Conservation (phyloP, 2,329 filamentous ascomycete species). For the Xylariaceae sp. region DNA sequence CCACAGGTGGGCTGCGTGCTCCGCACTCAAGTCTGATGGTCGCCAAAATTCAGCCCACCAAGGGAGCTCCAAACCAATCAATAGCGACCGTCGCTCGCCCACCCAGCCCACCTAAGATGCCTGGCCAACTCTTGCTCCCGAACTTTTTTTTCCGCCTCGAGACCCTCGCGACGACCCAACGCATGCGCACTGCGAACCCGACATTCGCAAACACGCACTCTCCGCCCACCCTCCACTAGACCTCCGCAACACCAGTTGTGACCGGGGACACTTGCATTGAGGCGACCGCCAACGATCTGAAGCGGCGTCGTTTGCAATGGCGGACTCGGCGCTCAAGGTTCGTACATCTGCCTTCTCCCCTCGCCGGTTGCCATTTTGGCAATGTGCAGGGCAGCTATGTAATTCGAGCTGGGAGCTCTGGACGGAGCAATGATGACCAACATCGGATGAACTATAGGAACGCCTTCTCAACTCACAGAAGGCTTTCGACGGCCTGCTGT, state of each 20-base stretch:
- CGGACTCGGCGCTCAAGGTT: slow-evolving; percentile 46
- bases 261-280: not conserved
- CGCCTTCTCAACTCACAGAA: slow-evolving; percentile 58
- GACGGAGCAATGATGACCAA: slow-evolving; percentile 20
- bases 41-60: slow-evolving; percentile 17
- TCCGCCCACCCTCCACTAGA: not conserved
- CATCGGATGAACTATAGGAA: slow-evolving; percentile 38
- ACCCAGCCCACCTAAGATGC: slow-evolving; percentile 4
- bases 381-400: not conserved
- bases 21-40: slow-evolving; percentile 21
- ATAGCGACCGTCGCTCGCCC: slow-evolving; percentile 3
- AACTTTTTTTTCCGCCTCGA: slow-evolving; percentile 19
- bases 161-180: not conserved
- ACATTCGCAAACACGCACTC: not conserved
- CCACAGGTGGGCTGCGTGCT: slow-evolving; percentile 17
- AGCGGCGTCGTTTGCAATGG: slow-evolving; percentile 30
- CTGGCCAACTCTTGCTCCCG: slow-evolving; percentile 5
- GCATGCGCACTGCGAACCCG: not conserved
- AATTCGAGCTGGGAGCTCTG: not conserved
- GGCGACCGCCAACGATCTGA: not conserved
- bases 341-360: slow-evolving; percentile 25
- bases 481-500: slow-evolving; percentile 82
- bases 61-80: slow-evolving; percentile 8
- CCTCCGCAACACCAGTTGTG: not conserved
- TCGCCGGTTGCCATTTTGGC: slow-evolving; percentile 13